Conservation (phyloP, 2,329 filamentous ascomycete genomes). For the Claviceps pazoutovae region DNA sequence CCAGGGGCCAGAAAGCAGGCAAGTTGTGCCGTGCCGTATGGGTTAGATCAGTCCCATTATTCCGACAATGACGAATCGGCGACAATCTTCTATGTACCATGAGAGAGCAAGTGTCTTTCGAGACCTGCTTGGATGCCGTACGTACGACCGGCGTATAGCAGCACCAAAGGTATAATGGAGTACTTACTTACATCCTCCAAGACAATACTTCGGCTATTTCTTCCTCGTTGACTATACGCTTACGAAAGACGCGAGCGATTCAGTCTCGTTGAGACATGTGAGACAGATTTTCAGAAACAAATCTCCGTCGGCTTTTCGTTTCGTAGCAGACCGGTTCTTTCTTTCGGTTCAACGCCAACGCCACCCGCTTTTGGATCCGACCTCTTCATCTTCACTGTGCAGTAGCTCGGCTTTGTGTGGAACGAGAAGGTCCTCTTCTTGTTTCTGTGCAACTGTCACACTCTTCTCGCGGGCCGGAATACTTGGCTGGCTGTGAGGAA, state of each 20-base stretch:
- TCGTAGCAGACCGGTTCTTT: not conserved
- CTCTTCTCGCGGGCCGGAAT: slow-evolving; percentile 1
- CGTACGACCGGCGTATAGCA: slow-evolving; percentile 8
- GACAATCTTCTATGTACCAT: slow-evolving; percentile 3
- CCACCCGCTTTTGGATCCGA: not conserved
- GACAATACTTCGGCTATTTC: slow-evolving; percentile 5
- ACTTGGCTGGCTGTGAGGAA: slow-evolving; percentile 2
- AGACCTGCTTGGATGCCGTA: slow-evolving; percentile 5
- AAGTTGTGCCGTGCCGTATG: slow-evolving; percentile 5
- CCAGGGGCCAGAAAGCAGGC: not conserved
- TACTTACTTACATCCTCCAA: not conserved
- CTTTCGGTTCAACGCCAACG: not conserved
- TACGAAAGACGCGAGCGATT: not conserved
- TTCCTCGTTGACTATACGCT: not conserved
- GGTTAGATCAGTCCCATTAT: slow-evolving; percentile 3
- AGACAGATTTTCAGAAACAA: not conserved
- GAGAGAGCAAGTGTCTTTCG: slow-evolving; percentile 4
- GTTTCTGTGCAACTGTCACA: slow-evolving; percentile 1
- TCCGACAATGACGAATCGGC: not conserved
- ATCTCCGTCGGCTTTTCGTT: not conserved
- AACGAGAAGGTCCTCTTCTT: slow-evolving; percentile 1
- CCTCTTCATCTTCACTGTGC: not conserved
- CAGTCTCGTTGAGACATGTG: not conserved
- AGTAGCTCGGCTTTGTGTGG: not conserved
- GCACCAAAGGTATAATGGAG: slow-evolving; percentile 2